Evolutionary conservation across 2,329 filamentous ascomycete genomes (phyloP).

Genomic region (Gnomoniopsis smithogilvyi): DNA sequence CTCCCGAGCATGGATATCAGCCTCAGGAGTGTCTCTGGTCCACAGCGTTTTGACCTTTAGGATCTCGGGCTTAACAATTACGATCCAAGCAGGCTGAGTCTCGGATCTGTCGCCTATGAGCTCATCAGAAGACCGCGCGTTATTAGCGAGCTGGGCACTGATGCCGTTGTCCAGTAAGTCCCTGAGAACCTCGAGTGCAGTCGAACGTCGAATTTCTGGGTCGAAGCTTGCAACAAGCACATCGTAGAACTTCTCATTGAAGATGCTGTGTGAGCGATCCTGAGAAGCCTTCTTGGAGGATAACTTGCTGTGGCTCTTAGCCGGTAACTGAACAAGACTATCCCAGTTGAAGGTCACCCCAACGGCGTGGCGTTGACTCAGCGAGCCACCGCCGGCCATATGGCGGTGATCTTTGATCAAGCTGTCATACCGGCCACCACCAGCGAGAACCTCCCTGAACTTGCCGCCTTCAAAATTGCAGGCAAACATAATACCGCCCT

Average conservation of each 20-base stretch:
- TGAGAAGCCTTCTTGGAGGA: slow-evolving; percentile 67
- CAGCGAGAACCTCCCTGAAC: slow-evolving; percentile 81
- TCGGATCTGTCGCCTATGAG: slow-evolving; percentile 73
- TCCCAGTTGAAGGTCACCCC: slow-evolving; percentile 93
- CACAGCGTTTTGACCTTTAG: slow-evolving; percentile 78
- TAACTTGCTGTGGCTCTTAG: slow-evolving; percentile 46
- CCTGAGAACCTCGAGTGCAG: slow-evolving; percentile 73
- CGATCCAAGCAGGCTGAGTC: slow-evolving; percentile 78
- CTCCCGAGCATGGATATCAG: slow-evolving; percentile 70
- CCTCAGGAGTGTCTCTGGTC: slow-evolving; percentile 70
- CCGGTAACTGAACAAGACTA: slow-evolving; percentile 65
- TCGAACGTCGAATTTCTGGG: slow-evolving; percentile 67
- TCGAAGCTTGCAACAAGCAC: slow-evolving; percentile 89
- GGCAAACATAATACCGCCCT: slow-evolving; percentile 82
- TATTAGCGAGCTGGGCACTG: slow-evolving; percentile 81
- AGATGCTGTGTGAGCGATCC: slow-evolving; percentile 58
- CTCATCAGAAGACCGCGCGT: slow-evolving; percentile 76
- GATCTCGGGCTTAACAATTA: slow-evolving; percentile 78
- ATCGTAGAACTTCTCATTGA: slow-evolving; percentile 71
- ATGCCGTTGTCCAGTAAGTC: slow-evolving; percentile 81
- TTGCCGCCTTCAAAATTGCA: slow-evolving; percentile 83
- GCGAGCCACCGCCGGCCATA: slow-evolving; percentile 45
- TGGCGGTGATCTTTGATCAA: slow-evolving; percentile 82
- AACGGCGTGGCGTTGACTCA: slow-evolving; percentile 72
- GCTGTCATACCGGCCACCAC: slow-evolving; percentile 88